phyloP scores from a whole-genome alignment of 1,284 basidiomycete species.

The Malassezia globosa region DNA sequence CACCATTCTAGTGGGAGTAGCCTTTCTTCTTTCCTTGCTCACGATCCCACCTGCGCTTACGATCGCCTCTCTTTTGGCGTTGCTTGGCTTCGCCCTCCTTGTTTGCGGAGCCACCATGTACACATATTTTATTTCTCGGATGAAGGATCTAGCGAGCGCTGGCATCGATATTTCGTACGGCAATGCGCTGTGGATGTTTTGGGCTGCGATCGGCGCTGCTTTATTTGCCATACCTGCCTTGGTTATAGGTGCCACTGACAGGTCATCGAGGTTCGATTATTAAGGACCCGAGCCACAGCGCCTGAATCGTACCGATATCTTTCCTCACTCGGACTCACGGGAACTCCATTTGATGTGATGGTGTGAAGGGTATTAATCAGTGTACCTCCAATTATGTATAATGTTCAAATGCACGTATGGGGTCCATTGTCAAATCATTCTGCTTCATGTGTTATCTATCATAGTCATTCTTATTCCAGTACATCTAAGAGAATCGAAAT shows the following conservation, averaged over 20 bases:
- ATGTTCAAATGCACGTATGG: no score
- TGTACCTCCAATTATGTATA: no score
- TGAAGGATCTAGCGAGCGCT: conserved; percentile 15
- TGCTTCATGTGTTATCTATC: no score
- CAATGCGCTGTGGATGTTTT: conserved; percentile 39
- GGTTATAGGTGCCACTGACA: not conserved
- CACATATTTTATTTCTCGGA: conserved; percentile 35
- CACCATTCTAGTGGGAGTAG: conserved; percentile 32
- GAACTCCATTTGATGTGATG: no score
- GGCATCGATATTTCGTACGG: conserved; percentile 28
- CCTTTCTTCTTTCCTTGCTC: conserved; percentile 34
- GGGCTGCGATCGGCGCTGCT: conserved; percentile 33
- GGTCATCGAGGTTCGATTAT: no score
- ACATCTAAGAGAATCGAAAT: conserved; percentile 2
- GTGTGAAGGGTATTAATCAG: no score
- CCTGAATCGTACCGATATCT: no score
- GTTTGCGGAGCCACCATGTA: conserved; percentile 34
- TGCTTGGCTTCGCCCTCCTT: conserved; percentile 28
- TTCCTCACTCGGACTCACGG: no score
- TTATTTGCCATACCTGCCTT: conserved; percentile 23
- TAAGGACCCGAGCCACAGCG: no score
- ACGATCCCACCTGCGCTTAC: conserved; percentile 36
- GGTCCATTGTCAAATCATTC: no score
- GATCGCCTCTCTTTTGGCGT: conserved; percentile 27
- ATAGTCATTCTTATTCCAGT: not conserved